A percentile compares a stretch with the other conserved stretches of the same genome.
These are phyloP conservation scores for Cystobasidium slooffiae DNA, from an alignment of 1,284 basidiomycete genomes.

Conservation along the genomic window DNA sequence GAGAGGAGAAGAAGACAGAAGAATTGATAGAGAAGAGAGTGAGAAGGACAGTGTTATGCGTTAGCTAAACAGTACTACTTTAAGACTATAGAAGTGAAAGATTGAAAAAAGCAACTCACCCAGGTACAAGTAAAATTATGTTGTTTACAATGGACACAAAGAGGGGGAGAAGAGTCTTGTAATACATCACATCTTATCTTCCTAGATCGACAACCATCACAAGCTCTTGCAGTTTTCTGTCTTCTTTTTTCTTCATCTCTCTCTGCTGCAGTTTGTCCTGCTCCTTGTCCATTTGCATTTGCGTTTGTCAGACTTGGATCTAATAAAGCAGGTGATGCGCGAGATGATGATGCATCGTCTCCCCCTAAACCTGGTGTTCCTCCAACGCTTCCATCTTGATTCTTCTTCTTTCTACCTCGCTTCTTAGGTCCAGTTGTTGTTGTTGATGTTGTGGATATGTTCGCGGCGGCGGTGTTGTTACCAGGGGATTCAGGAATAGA, in stretches of 20 bases:
- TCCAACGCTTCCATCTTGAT: not conserved
- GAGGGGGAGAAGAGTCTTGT: conserved; percentile 70
- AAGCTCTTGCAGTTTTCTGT: conserved; percentile 86
- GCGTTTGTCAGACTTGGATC: not conserved
- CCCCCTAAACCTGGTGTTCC: not conserved
- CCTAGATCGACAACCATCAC: conserved; percentile 86
- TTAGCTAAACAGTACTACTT: not conserved
- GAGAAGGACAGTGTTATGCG: too few species aligned
- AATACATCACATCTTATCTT: conserved; percentile 90
- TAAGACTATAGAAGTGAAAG: not conserved
- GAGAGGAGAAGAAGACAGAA: not conserved
- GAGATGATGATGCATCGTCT: conserved; percentile 14
- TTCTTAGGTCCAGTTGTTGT: conserved; percentile 17
- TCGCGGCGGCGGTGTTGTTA: not conserved
- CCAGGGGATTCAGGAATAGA: not conserved
- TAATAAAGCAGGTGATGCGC: conserved; percentile 17
- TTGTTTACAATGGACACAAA: conserved; percentile 85
- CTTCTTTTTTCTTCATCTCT: conserved; percentile 68
- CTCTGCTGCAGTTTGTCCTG: conserved; percentile 2
- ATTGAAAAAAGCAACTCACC: conserved; percentile 42
- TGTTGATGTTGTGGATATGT: not conserved
- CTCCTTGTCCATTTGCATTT: not conserved
- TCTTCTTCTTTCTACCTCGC: conserved; percentile 33
- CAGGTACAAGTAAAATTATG: conserved; percentile 88
- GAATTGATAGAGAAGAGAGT: too few species aligned